phyloP scores from a whole-genome alignment of 2,329 filamentous ascomycete genomes.

The Achaetomium macrosporum region DNA sequence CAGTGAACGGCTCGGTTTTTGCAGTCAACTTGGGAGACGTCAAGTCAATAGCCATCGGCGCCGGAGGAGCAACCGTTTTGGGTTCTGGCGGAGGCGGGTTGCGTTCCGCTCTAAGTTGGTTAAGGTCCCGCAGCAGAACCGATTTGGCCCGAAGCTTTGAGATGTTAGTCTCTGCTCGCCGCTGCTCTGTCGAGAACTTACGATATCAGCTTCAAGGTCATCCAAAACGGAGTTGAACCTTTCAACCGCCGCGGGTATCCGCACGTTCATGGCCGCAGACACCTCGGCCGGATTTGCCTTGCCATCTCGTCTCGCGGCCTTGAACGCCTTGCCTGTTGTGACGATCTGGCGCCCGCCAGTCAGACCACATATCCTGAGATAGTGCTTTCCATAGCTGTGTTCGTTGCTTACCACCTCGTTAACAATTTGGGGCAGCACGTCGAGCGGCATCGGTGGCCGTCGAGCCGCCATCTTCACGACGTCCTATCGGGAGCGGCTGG shows the following conservation, averaged over 20 bases:
- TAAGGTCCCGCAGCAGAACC: slow-evolving; percentile 49
- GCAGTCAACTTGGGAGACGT: slow-evolving; percentile 15
- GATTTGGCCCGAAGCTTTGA: slow-evolving; percentile 47
- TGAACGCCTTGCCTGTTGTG: slow-evolving; percentile 17
- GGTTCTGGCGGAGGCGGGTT: slow-evolving; percentile 20
- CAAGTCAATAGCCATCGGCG: slow-evolving; percentile 22
- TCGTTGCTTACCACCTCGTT: slow-evolving; percentile 14
- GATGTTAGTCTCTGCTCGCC: slow-evolving; percentile 13
- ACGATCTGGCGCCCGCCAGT: slow-evolving; percentile 9
- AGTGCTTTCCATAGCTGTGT: neutral
- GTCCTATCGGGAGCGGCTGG: neutral
- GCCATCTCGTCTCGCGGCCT: slow-evolving; percentile 9
- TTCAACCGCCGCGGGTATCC: slow-evolving; percentile 10
- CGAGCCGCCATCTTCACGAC: slow-evolving; percentile 9
- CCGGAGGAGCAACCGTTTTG: slow-evolving; percentile 18
- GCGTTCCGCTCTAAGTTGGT: slow-evolving; percentile 32
- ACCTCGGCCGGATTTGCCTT: slow-evolving; percentile 9
- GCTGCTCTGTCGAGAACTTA: slow-evolving; percentile 3
- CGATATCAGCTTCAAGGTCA: slow-evolving; percentile 18
- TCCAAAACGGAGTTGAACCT: slow-evolving; percentile 17
- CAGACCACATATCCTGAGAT: neutral
- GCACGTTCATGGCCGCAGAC: slow-evolving; percentile 8
- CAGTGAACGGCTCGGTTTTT: neutral
- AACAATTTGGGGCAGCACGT: slow-evolving; percentile 9
- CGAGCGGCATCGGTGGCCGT: slow-evolving; percentile 1